Base-by-base conservation (phyloP, 352 stramenopile species). In the Phytophthora pisi region DNA sequence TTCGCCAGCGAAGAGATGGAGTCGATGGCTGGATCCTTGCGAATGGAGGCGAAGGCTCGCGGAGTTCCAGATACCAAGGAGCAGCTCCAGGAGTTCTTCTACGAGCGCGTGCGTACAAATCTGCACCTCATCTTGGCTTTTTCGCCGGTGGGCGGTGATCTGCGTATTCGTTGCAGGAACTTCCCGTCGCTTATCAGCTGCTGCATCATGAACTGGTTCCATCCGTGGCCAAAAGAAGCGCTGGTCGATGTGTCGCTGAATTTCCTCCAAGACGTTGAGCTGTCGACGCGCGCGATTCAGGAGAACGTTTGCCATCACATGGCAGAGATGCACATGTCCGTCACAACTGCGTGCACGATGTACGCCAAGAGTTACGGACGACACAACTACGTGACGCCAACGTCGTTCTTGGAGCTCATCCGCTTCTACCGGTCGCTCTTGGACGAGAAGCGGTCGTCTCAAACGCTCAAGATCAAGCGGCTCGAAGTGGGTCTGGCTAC, bases 271-370 rank as follows among this genome's bases (percentile, higher is more conserved):
- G 77, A 93, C n/a, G 63, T 94, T 0, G 77, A 92, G 3, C 57
- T 95, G 8, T 76, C 71, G 0, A 89, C 80, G 0, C 72, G 76
- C 16, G 81, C 88, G 8, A 84, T 98, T 20, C 84, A 95, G 26
- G 92, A 98, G 47, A 98, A 97, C 54, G 90, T 98, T 8, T 93
- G 88, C 7, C 88, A 98, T 61, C 90, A 98, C 69, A 97, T 98
- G 86, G 91, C 93, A 2, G 91, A 98, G 46, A 92, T 98, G 70
- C 93, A 98, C 67, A 63, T 88, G 16, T 95, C 82, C 0, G 93
- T 98, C n/a, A 94, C 87, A 2, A 64, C 60, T 6, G 86, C 89
- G 0, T 97, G 92, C 8, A 49, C 73, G 0, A 57, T 84, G 49
- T 98, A 97, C 62, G 84, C 89, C 6, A 85, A 86, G 23, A 77